Evolutionary conservation across 441 rosid species (phyloP), one percentile per base, ranked within the genome.

Genomic region (Eutrema salsugineum): DNA sequence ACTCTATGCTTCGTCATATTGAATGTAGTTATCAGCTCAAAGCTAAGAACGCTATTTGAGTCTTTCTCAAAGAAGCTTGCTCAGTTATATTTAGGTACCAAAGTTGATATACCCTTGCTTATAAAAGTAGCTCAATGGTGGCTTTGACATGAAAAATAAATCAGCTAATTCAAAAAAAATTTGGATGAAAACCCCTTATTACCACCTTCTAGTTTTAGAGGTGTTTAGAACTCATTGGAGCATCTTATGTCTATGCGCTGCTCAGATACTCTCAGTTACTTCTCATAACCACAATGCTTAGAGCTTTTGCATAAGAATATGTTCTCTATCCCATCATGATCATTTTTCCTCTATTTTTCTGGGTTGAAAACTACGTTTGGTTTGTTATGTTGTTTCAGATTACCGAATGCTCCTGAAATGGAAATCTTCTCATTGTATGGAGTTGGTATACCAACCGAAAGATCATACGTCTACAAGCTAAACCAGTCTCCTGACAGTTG

Each of bases 361-460:
- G 10, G 38, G 3, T 22, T 19, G 39, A 51, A 15, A 24, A 42
- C 51, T 49, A 10, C 2, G 30, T 42, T 38, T 66, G 22, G 50
- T 22, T 77, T 60, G 9, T 77, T 75, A 51, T 75, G 69, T 20
- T 77, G 50, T 77, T 66, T 66, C 80, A 96, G 99, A 84, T 83
- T 96, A 79, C 98, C 98, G 10, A 81, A 86, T 75, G 97, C 99
- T 33, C 95, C 97, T 0, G 97, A 91, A 14, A 91, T 93, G 94
- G 99, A 96, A 76, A 86, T 96, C 27, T 89, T 75, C 79, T 90
- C 97, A 30, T 48, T 93, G 78, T 96, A 96, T 3, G 99, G 97
- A 60, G 97, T 91, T 30, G 99, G 99, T 60, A 82, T 93, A 69
- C 99, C 94, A 19, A 96, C 99, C 0, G 99, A 96, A 85, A 69